Percentiles rank a stretch among this genome's conserved stretches.
Evolutionary conservation across 768 basidiomycete genomes (phyloP).

Genomic region (Russula compacta): DNA sequence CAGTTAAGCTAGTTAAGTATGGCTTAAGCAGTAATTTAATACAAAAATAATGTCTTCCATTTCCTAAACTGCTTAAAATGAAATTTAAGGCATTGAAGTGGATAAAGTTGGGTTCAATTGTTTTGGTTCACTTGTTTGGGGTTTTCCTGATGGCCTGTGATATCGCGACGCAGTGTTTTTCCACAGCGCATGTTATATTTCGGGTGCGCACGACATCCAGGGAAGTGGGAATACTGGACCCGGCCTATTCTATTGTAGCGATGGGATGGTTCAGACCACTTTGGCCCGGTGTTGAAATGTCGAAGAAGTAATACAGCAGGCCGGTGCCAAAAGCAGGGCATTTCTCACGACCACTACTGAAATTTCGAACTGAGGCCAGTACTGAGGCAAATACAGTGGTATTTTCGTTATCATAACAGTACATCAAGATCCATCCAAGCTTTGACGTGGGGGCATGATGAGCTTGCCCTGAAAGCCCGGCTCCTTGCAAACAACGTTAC

Average conservation of each 20-base stretch:
- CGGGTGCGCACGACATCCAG: no score
- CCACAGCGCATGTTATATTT: no score
- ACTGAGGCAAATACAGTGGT: background rate
- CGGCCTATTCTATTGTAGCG: background rate
- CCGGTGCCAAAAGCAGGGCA: background rate
- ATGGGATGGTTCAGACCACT: background rate
- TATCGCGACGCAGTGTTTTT: no score
- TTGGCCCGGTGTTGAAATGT: background rate
- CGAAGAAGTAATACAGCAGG: background rate
- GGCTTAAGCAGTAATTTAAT: no score
- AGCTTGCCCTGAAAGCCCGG: background rate
- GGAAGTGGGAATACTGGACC: background rate
- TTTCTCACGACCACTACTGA: no score
- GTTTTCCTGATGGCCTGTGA: no score
- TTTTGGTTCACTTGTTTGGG: no score
- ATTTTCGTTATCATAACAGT: background rate
- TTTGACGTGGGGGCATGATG: background rate
- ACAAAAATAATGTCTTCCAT: no score
- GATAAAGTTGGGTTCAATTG: no score
- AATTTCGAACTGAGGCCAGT: background rate
- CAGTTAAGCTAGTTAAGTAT: no score
- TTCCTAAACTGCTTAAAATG: no score
- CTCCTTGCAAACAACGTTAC: background rate
- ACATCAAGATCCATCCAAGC: background rate
- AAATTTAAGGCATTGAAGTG: no score